phyloP scores from a whole-genome alignment of 2,329 filamentous ascomycete genomes.

The Fusarium miscanthi region DNA sequence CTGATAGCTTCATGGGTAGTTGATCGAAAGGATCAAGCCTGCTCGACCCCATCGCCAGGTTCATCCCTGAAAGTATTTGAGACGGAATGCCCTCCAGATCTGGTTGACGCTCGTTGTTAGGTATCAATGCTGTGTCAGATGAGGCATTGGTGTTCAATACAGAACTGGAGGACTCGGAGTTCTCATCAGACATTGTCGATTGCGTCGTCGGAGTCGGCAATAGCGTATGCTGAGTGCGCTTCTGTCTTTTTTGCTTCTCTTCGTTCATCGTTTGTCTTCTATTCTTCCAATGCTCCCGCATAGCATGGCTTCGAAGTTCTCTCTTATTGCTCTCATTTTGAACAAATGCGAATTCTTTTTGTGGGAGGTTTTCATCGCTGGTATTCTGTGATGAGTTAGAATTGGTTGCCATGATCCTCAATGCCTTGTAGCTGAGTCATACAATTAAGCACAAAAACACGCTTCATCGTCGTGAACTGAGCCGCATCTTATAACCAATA shows the following conservation, averaged over 20 bases:
- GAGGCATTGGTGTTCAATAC: not conserved
- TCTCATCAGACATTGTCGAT: not conserved
- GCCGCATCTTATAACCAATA: not conserved
- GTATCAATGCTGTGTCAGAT: not conserved
- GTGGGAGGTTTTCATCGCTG: not conserved
- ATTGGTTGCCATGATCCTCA: not conserved
- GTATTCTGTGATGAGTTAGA: not conserved
- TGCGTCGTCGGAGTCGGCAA: not conserved
- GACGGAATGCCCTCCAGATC: not conserved
- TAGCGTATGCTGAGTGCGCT: slow-evolving; percentile 12
- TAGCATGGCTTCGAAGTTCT: slow-evolving; percentile 48
- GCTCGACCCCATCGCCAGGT: not conserved
- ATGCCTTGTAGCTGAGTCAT: not conserved
- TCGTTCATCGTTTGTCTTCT: slow-evolving; percentile 33
- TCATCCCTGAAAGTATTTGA: slow-evolving; percentile 8
- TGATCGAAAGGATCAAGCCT: slow-evolving; percentile 10
- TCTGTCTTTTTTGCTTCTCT: slow-evolving; percentile 5
- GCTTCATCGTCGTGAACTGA: not conserved
- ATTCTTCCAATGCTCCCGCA: slow-evolving; percentile 51
- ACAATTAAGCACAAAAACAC: not conserved
- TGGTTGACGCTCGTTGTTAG: not conserved
- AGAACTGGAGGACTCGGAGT: not conserved
- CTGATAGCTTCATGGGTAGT: not conserved
- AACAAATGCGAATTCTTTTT: not conserved
- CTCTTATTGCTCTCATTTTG: not conserved